Conservation (phyloP, 2,329 filamentous ascomycete genomes). For the Fusarium tjaetaba region DNA sequence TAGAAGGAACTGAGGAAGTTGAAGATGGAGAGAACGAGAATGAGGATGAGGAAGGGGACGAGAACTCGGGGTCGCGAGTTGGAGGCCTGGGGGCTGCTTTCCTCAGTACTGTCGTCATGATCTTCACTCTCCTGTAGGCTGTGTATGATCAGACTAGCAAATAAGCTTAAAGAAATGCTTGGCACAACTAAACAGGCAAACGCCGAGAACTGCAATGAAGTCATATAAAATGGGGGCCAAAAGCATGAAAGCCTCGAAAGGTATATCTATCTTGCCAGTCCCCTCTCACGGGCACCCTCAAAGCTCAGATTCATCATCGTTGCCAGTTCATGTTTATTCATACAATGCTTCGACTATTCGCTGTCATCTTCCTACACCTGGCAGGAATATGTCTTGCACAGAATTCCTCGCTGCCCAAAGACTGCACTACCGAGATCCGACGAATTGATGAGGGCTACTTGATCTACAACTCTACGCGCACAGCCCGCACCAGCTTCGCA, state of each 20-base stretch:
- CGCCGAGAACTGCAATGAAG: not conserved
- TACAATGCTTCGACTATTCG: not conserved
- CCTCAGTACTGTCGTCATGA: not conserved
- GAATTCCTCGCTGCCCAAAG: not conserved
- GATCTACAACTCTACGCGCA: not conserved
- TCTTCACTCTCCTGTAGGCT: not conserved
- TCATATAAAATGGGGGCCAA: not conserved
- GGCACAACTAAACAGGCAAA: not conserved
- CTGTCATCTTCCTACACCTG: accelerated
- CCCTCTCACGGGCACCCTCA: not conserved
- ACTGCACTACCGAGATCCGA: not conserved
- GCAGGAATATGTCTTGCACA: accelerated
- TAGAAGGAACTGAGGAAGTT: not conserved
- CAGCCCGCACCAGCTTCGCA: not conserved
- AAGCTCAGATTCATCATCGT: not conserved
- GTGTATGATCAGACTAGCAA: not conserved
- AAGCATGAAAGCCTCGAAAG: not conserved
- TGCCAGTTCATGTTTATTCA: not conserved
- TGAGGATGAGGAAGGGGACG: not conserved
- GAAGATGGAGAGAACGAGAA: not conserved
- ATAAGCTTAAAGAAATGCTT: not conserved
- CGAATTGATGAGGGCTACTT: accelerated
- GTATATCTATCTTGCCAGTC: not conserved
- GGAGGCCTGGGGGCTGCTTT: not conserved
- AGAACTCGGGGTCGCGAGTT: not conserved